These are phyloP conservation scores for Rhynchosporium secalis DNA, from an alignment of 2,329 filamentous ascomycete species.

Conservation along the genomic window DNA sequence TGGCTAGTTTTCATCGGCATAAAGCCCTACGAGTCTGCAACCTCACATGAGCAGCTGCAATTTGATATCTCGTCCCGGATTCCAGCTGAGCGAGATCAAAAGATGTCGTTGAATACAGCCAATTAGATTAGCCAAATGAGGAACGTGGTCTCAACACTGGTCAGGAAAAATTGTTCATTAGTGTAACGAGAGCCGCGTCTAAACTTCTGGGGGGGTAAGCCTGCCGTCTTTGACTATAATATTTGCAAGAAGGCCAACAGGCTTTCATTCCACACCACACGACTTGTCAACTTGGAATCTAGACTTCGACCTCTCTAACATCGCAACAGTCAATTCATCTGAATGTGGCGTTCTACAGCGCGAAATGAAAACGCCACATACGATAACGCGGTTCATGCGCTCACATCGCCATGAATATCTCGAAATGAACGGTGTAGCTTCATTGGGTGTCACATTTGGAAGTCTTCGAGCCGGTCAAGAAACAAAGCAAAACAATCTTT, in stretches of 20 bases:
- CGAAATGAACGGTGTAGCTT: not conserved
- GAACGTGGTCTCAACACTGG: constrained; percentile 22
- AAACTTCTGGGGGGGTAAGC: not conserved
- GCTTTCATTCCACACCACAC: not conserved
- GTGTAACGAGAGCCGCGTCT: not conserved
- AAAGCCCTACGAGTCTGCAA: not conserved
- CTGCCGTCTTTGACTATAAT: not conserved
- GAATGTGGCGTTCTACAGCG: not conserved
- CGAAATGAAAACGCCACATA: not conserved
- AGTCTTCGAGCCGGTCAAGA: not conserved
- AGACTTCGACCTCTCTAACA: not conserved
- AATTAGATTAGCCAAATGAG: constrained; percentile 3
- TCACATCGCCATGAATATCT: not conserved
- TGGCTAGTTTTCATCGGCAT: not conserved
- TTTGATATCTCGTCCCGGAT: not conserved
- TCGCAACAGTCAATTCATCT: not conserved
- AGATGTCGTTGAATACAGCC: constrained; percentile 18
- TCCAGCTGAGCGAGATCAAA: not conserved
- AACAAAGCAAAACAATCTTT: too few relatives aligned
- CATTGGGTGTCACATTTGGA: not conserved
- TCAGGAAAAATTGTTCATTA: not conserved
- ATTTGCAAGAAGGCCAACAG: not conserved
- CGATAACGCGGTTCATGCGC: not conserved
- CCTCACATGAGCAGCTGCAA: constrained; percentile 4
- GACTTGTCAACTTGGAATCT: not conserved